A percentile compares a stretch with the other conserved stretches of the same genome.
These are phyloP conservation scores for Phycomyces nitens DNA, from an alignment of 192 early-diverging fungal genomes.

Conservation along the genomic window DNA sequence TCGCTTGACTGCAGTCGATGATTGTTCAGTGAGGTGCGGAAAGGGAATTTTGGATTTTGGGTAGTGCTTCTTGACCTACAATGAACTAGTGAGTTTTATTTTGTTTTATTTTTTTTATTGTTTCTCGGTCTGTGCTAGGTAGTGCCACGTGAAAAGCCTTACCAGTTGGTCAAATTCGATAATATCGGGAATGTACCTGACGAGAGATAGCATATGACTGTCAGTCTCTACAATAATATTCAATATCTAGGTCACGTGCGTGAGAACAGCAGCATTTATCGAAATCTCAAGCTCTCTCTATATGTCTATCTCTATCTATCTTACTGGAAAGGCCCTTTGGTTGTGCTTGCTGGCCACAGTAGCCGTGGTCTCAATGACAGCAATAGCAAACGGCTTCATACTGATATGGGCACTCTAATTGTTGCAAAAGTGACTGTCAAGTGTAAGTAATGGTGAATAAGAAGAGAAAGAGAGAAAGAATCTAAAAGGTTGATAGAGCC, in stretches of 20 bases:
- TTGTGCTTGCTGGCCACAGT: neutral
- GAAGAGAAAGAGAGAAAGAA: slow-evolving; percentile 11
- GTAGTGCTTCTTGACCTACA: slow-evolving; percentile 16
- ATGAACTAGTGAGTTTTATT: slow-evolving; percentile 5
- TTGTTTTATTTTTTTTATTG: too few species aligned
- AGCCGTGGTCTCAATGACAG: slow-evolving; percentile 9
- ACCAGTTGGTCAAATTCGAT: slow-evolving; percentile 51
- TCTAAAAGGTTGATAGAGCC: neutral
- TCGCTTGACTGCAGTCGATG: slow-evolving; percentile 36
- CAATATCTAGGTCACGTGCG: slow-evolving; percentile 17
- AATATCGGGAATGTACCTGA: slow-evolving; percentile 49
- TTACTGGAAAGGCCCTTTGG: neutral
- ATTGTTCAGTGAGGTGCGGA: slow-evolving; percentile 27
- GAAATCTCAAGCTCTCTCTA: too few species aligned
- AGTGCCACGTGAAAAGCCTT: neutral
- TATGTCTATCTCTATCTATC: neutral
- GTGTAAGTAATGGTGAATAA: too few species aligned
- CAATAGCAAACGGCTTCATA: neutral
- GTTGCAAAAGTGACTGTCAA: neutral
- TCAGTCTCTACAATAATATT: slow-evolving; percentile 38
- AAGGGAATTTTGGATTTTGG: slow-evolving; percentile 43
- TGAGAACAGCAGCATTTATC: too few species aligned
- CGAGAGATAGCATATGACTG: slow-evolving; percentile 31
- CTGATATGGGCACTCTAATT: neutral
- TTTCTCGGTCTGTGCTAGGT: neutral